Evolutionary conservation across 257 asterid genomes (phyloP), one percentile per base, ranked within the genome.

Genomic region (Rauvolfia tetraphylla): DNA sequence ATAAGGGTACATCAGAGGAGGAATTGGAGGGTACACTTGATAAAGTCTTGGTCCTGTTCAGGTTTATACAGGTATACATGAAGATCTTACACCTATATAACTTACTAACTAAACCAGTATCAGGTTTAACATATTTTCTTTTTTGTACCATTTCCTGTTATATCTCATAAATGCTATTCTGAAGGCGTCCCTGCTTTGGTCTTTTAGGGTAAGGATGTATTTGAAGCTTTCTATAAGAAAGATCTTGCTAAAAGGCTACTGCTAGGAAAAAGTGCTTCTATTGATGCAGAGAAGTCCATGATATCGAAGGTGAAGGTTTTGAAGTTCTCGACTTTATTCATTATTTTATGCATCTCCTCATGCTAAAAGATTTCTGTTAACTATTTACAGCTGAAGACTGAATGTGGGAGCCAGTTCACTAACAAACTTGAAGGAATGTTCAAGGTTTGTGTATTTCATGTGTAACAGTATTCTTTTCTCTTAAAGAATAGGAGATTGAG

Each of bases 341-440:
- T 53, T 29, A 46, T 48, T 77, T 62, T 76, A 36, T 71, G 34
- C 81, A 42, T 59, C 56, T 53, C 33, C 34, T 65, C 77, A 71
- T 74, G n/a, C 79, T 31, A 79, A 79, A 58, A 77, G 53, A 42
- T 59, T 56, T 74, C 22, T 66, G 31, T 36, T 25, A 18, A 41
- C 39, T 66, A 54, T 79, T 62, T 78, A 76, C 81, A 95, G 99
- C 86, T 95, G 79, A 95, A 95, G 84, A 95, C 98, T 0, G 99
- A 95, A 87, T 95, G 99, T 25, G 99, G 99, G 74, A 95, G 99
- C 87, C 99, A 93, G 82, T 93, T 95, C 79, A 95, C 98, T 23
- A 95, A 91, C 90, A 95, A 95, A 87, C 97, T 95, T 34, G 98
- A 95, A 86, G 98, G 98, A 78, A 95, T 91, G 98, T 95, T 91